Evolutionary conservation across 2,329 filamentous ascomycete genomes (phyloP).

Genomic region (Xylariaceae sp.): DNA sequence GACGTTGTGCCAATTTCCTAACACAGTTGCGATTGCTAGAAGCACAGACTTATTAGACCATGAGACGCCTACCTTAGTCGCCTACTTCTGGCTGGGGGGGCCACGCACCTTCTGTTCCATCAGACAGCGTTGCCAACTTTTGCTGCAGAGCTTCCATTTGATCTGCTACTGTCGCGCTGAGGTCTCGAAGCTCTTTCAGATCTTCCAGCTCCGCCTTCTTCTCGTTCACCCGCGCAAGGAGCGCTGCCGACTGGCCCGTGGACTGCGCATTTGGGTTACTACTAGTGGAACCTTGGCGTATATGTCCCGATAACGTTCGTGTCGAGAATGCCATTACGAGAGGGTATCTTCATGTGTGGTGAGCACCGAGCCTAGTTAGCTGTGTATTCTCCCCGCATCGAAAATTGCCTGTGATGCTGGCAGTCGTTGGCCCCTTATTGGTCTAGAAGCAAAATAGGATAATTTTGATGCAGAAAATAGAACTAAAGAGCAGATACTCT

Average conservation of each 20-base stretch:
- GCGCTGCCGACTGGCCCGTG: conserved; percentile 68
- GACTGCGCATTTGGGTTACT: conserved; percentile 49
- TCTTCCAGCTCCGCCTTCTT: conserved; percentile 85
- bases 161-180: conserved; percentile 77
- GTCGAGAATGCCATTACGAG: conserved; percentile 61
- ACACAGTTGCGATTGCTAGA: conserved; percentile 79
- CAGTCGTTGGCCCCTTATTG: no score
- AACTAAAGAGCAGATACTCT: no score
- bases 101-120: conserved; percentile 77
- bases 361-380: neutral
- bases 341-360: neutral
- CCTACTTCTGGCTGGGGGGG: neutral
- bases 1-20: conserved; percentile 89
- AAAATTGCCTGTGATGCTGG: neutral
- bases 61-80: neutral
- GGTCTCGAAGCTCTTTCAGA: conserved; percentile 75
- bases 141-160: conserved; percentile 85
- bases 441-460: no score
- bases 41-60: conserved; percentile 27
- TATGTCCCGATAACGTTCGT: conserved; percentile 66
- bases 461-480: no score
- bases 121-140: conserved; percentile 77
- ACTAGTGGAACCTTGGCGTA: conserved; percentile 65
- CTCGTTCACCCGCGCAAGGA: conserved; percentile 79
- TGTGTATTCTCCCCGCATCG: neutral